These are phyloP conservation scores for Barnettozyma siamensis DNA, from an alignment of 805 yeast genomes.

Conservation along the genomic window DNA sequence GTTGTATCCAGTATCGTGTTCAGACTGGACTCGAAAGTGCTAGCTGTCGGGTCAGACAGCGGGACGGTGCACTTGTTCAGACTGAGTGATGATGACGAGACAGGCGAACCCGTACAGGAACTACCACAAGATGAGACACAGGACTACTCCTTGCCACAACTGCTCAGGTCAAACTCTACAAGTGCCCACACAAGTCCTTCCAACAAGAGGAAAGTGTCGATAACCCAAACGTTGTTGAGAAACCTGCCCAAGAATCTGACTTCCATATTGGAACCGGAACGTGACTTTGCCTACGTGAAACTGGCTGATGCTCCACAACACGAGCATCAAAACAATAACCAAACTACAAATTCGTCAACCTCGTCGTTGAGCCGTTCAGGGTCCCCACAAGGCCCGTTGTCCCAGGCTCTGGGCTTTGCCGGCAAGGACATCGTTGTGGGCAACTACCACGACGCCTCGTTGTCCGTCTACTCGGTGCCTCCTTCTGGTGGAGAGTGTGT, in stretches of 20 bases:
- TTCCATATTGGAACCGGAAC: constrained; percentile 57
- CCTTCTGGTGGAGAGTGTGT: constrained; percentile 65
- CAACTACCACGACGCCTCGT: constrained; percentile 38
- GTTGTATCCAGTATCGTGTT: constrained; percentile 47
- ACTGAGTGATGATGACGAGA: constrained; percentile 19
- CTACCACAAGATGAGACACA: too few species aligned
- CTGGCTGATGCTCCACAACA: constrained; percentile 22
- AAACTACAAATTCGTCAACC: background rate
- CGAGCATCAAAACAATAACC: background rate
- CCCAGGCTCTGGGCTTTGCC: constrained; percentile 15
- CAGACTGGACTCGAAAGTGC: constrained; percentile 41
- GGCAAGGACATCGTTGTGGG: constrained; percentile 20
- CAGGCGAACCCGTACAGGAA: too few species aligned
- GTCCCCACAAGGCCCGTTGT: background rate
- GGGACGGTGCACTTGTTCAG: constrained; percentile 64
- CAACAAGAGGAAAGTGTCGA: constrained; percentile 16
- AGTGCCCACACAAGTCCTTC: background rate
- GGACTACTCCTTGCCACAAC: constrained; percentile 11
- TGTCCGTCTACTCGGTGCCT: constrained; percentile 51
- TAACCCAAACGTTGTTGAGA: constrained; percentile 22
- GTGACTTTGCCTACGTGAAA: constrained; percentile 59
- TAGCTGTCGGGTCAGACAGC: constrained; percentile 56
- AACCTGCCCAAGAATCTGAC: constrained; percentile 29
- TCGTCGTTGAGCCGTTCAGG: background rate
- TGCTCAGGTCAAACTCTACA: constrained; percentile 9